Evolutionary conservation across 2,329 filamentous ascomycete genomes (phyloP), one percentile per base, ranked within the genome.

Genomic region (Teratosphaeria zuluensis): DNA sequence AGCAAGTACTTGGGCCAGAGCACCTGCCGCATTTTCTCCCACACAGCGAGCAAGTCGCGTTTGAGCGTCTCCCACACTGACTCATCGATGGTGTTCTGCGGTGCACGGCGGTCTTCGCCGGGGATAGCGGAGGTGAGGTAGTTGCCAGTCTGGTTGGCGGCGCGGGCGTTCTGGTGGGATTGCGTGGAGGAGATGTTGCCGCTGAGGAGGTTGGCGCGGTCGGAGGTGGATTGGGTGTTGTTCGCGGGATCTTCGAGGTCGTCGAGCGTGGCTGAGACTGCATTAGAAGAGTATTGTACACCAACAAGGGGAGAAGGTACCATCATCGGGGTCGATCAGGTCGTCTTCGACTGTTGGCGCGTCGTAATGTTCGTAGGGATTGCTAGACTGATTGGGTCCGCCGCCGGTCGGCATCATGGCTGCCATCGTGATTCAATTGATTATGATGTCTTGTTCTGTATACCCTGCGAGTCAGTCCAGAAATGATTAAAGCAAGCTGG

Each of bases 1-100:
- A 99, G 86, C 54, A 99, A 81, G 77, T 97, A 97, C 70, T 92
- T 92, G 19, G 94, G 94, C 76, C 90, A 99, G 61, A 99, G 84
- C 46, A 99, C 94, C 79, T 96, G 92, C 74, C 89, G 87, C 86
- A 99, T 90, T 81, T 99, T 99, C 76, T 90, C 89, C 92, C 94
- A 97, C 38, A 97, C 90, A 30, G 91, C 94, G 7, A 92, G 76
- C 64, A 99, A 78, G 74, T 99, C 94, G 65, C 94, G 87, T 56
- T 89, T 90, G 61, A 99, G 80, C n/a, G 94, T 99, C 51, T 92
- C 90, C 94, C 94, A 99, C 48, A 99, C 94, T 1, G 86, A 87
- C 77, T 99, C 94, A 74, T 99, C 94, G 73, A 99, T 95, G 53
- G 94, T 99, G 76, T 95, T 95, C 65, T 87, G 85, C 7, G 91